Base-by-base conservation (phyloP, 306 rosid species). In the Inga laurina region DNA sequence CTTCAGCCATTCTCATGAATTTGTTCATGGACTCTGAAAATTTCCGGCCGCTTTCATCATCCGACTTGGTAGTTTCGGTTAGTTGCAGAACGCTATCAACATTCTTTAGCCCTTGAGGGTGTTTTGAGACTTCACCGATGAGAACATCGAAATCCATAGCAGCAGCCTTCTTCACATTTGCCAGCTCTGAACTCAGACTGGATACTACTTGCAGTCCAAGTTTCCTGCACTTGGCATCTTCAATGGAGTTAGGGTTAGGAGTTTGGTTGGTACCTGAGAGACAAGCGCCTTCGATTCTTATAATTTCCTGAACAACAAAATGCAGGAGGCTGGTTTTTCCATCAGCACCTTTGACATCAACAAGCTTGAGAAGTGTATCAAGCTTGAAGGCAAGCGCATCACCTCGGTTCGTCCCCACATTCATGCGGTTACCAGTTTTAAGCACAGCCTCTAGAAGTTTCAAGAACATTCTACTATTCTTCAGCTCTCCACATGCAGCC, bases 301-400 rank as follows among this genome's bases (percentile, higher is more conserved):
- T 96, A 68, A 96, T 96, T 87, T 96, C 99, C 87, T 96, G 99
- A 45, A 96, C 98, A 3, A 96, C 99, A 37, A 96, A 96, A 79
- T 96, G 99, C 62, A 96, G 79, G 19, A 96, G 91, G 22, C 98
- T 96, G 79, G 99, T 96, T 88, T 92, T 94, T 11, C 99, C 99
- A 24, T 96, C 99, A 5, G 97, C 95, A 0, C 94, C 99, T 86
- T 92, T 96, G 80, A 96, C 91, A 30, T 96, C 97, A 27, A 87
- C 97, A 32, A 96, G 95, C 85, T 94, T 96, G 78, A 96, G 94
- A 84, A 96, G 99, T n/a, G 99, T 96, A 79, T 96, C 99, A 7
- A 96, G 99, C 90, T 94, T 96, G 91, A 96, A 96, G 80, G 99
- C 99, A 18, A 90, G 97, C 2, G 97, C 99, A 79, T 96, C 99